Percentiles rank a stretch among this genome's conserved stretches.
These are phyloP conservation scores for Begonia peltatifolia DNA, from an alignment of 306 rosid species.

Conservation along the genomic window DNA sequence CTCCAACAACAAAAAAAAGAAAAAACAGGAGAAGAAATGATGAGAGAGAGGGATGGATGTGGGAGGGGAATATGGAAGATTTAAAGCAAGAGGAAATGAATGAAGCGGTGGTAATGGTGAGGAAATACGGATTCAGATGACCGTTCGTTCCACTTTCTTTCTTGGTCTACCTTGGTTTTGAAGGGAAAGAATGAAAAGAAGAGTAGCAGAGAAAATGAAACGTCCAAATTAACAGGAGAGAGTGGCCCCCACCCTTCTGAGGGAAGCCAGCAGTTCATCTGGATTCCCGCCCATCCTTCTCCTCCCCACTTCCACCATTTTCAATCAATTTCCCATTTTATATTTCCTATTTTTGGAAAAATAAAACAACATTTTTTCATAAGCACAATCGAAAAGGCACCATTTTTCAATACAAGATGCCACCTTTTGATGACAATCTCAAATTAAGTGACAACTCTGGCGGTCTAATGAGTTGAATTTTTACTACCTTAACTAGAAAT, in stretches of 20 bases:
- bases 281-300: not conserved
- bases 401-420: not conserved
- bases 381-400: not conserved
- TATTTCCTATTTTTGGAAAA: too few relatives aligned
- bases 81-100: constrained; percentile 10
- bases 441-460: too few relatives aligned
- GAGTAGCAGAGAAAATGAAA: not conserved
- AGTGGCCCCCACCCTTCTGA: constrained; percentile 1
- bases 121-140: constrained; percentile 4
- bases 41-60: constrained; percentile 11
- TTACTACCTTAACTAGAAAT: too few relatives aligned
- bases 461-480: too few relatives aligned
- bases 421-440: too few relatives aligned
- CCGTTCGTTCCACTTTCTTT: not conserved
- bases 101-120: constrained; percentile 33
- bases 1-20: not conserved
- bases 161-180: not conserved
- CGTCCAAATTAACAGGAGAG: not conserved
- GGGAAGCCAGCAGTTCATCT: not conserved
- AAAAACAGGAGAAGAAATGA: constrained; percentile 3
- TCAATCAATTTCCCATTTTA: not conserved
- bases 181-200: not conserved
- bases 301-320: not conserved
- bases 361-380: too few relatives aligned
- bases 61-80: not conserved